Percentiles rank a stretch among this genome's conserved stretches.
phyloP scores from a whole-genome alignment of 352 stramenopile genomes.

The Phytophthora multivora region DNA sequence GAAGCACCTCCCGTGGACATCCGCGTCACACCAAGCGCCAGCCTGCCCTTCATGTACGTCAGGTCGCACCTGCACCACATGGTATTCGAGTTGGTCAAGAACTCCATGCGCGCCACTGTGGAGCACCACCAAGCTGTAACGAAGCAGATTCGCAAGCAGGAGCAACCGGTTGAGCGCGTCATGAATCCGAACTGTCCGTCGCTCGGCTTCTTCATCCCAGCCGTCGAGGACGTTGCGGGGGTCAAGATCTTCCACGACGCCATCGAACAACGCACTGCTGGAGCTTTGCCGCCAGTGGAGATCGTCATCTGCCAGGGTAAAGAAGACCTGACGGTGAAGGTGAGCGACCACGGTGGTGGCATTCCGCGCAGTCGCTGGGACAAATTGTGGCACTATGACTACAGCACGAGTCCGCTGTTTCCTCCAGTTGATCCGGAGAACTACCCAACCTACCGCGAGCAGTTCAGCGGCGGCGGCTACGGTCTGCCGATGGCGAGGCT shows the following conservation, averaged over 20 bases:
- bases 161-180: conserved; percentile 37
- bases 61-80: too few species aligned
- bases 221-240: conserved; percentile 49
- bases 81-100: conserved; percentile 96
- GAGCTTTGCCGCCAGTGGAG: conserved; percentile 88
- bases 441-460: conserved; percentile 9
- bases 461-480: conserved; percentile 12
- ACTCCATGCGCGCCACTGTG: conserved; percentile 96
- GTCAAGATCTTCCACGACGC: conserved; percentile 64
- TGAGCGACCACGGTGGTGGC: conserved; percentile 11
- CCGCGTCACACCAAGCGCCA: too few species aligned
- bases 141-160: conserved; percentile 20
- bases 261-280: conserved; percentile 45
- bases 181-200: conserved; percentile 65
- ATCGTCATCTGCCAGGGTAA: conserved; percentile 97
- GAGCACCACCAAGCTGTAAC: conserved; percentile 80
- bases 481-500: conserved; percentile 86
- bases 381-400: conserved; percentile 14
- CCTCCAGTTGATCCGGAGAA: conserved; percentile 8
- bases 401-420: conserved; percentile 2
- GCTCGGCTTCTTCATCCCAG: conserved; percentile 64
- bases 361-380: conserved; percentile 4
- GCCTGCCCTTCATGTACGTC: too few species aligned
- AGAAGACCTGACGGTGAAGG: conserved; percentile 89
- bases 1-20: too few species aligned